Evolutionary conservation across 306 rosid species (phyloP), one percentile per base, ranked within the genome.

Genomic region (Quercus glauca): DNA sequence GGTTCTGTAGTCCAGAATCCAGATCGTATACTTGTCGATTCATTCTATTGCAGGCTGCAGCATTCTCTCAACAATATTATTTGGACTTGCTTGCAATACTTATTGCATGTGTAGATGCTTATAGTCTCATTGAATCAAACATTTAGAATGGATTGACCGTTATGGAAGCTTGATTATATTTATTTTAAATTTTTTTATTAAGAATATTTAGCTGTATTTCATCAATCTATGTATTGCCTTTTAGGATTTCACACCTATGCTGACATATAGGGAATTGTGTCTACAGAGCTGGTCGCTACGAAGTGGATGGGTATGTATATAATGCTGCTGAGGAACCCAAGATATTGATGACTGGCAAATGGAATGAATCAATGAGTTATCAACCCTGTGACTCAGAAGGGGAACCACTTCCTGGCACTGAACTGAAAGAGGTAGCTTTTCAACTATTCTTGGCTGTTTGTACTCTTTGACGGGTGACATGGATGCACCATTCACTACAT

Each of bases 381-480:
- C 99, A 96, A 85, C 82, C 83, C 23, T 93, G 99, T 85, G 99
- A 96, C 80, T 43, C 53, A 71, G 97, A 93, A 79, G 99, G 99
- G 78, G 99, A 96, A 75, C 98, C 97, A 56, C 92, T 89, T 82
- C 88, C 94, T 20, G 92, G 91, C 76, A 87, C 97, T 12, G 94
- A 91, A 76, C 45, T 88, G 61, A 89, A 93, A 91, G 96, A 91
- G 99, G 99, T 96, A 64, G 83, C 77, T 71, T 4, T 61, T 72
- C 26, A 6, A 31, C 71, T 76, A 43, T 73, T 21, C 0, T 75
- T 71, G 67, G 45, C 79, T 71, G 59, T 79, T 18, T 72, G 3
- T 45, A 31, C 33, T 71, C 49, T 21, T 60, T 35, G 21, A 55
- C 60, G 56, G 73, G 61, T 74, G 45, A 61, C 55, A 59, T 58